Base-by-base conservation (phyloP, 2,329 filamentous ascomycete species). In the Xylariaceae sp. region DNA sequence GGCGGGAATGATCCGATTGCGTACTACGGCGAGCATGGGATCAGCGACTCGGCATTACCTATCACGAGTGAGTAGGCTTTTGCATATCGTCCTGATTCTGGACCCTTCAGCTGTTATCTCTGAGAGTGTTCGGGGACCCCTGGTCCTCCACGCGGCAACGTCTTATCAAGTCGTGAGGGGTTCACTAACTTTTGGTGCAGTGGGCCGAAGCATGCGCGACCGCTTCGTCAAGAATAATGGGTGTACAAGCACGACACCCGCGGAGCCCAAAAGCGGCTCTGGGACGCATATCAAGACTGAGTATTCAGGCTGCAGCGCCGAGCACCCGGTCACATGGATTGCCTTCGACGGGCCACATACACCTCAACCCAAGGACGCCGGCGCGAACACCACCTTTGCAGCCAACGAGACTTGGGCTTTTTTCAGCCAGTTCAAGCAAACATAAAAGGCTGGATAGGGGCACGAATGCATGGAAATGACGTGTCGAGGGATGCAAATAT, bases 191-290 rank as follows among this genome's bases (percentile, higher is more conserved):
- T 11, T 11, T 26, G 6, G 6, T 11, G 6, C 22, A 26, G 22
- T 26, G 22, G 22, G 22, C 22, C 22, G 22, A 6, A 32, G 13
- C 30, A 51, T 68, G 43, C 58, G 63, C 7, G 63, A 68, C 41
- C 56, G 51, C 29, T 68, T 67, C 43, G 58, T 64, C 12, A 43
- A 39, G 33, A 64, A 66, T 39, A 69, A 68, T 37, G 59, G 62
- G 6, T 69, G 63, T 41, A 47, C 42, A 13, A 12, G 37, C 9
- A 44, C 47, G 39, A 43, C 34, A 28, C 41, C 47, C 31, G 9
- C 37, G 17, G 48, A 58, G 51, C 49, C 62, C 36, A 35, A 34
- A n/a, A 16, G n/a, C 6, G 48, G 49, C n/a, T 53, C 43, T 34
- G 40, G 43, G 28, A 44, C 30, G 18, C 49, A 45, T 26, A 46